phyloP scores from a whole-genome alignment of 257 asterid genomes.

The Cynanchum wilfordii region DNA sequence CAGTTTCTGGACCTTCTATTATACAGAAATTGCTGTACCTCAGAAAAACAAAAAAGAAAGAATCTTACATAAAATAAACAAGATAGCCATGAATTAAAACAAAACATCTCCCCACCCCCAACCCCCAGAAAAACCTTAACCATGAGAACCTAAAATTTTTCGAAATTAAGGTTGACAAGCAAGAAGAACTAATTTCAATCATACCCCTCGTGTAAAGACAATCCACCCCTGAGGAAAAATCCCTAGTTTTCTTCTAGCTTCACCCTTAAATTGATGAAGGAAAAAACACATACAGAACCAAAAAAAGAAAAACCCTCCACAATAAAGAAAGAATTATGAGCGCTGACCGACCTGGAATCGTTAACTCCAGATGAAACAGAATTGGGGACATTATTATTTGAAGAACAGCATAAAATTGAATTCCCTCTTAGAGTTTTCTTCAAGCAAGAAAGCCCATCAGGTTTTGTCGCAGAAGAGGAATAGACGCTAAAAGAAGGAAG shows the following conservation, averaged over 20 bases:
- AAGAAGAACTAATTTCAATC: no score
- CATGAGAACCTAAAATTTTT: neutral
- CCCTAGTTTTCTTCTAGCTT: neutral
- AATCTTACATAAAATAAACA: neutral
- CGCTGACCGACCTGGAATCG: constrained; percentile 44
- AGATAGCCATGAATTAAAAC: neutral
- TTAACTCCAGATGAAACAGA: constrained; percentile 29
- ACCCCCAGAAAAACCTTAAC: neutral
- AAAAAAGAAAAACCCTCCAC: neutral
- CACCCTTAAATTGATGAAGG: no score
- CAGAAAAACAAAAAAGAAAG: neutral
- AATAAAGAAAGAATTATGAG: neutral
- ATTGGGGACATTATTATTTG: constrained; percentile 31
- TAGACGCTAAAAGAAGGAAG: constrained; percentile 17
- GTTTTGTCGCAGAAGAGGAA: constrained; percentile 8
- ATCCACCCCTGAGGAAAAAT: neutral
- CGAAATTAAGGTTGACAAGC: neutral
- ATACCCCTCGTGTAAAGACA: no score
- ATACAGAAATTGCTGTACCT: constrained; percentile 79
- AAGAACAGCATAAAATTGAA: constrained; percentile 32
- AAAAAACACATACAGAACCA: neutral
- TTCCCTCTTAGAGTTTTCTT: constrained; percentile 15
- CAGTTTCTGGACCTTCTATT: constrained; percentile 94
- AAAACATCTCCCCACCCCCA: neutral
- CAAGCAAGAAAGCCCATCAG: constrained; percentile 16